Evolutionary conservation across 2,329 filamentous ascomycete genomes (phyloP), one percentile per base, ranked within the genome.

Genomic region (Colletotrichum australisinense): DNA sequence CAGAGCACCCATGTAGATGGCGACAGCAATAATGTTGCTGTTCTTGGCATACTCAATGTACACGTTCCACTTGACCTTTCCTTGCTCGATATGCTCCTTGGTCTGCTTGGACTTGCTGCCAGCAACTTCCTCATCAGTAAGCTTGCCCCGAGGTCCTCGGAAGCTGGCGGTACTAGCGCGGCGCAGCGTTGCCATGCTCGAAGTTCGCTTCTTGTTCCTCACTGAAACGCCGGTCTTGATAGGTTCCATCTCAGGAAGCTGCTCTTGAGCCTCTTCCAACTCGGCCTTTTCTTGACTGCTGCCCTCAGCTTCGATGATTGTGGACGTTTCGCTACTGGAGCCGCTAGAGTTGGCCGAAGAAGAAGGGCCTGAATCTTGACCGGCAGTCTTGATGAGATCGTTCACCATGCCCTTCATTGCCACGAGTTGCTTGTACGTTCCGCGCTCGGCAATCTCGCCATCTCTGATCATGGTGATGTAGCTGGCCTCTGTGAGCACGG

Each of bases 31-130:
- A 19, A 98, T 83, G 81, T 98, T 98, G 86, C 94, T 98, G 72
- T 95, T 95, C 84, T 95, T 98, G 69, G 97, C 97, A 79, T 99
- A 99, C 83, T 98, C 95, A 22, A 88, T 87, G 80, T 99, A 99
- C 32, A 99, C 96, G 76, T 92, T 90, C 95, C 97, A 98, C 83
- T 98, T 98, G 77, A 99, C 97, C 82, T 98, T 98, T 79, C 97
- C 97, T 84, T 99, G 95, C 82, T 99, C 95, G 2, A 91, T 89
- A 76, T 93, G 93, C 82, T 99, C 97, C 83, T 98, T 97, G 69
- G 88, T 89, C 83, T 98, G 95, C 80, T 92, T 94, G 57, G 93
- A 95, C 84, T 94, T 96, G 78, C 93, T 86, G 59, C 86, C 88
- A 3, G 90, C 90, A 65, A 94, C 91, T 83, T 96, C 94, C 78